A percentile compares a stretch with the other conserved stretches of the same genome.
Evolutionary conservation across 2,329 filamentous ascomycete species (phyloP).

Genomic region (Colletotrichum karsti): DNA sequence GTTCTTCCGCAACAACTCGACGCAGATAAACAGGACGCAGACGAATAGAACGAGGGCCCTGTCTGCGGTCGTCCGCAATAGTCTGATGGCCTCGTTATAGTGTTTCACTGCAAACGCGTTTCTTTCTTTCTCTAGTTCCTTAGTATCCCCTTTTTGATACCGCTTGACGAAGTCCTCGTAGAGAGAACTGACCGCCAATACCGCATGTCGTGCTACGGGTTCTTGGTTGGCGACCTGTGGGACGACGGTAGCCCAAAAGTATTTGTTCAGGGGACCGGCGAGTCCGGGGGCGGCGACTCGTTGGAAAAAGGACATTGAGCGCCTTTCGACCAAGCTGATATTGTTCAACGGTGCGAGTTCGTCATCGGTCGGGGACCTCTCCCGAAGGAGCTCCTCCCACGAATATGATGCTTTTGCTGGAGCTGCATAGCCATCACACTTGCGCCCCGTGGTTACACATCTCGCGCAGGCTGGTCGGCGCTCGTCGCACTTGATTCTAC

Average conservation of each 20-base stretch:
- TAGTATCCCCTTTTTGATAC: not conserved
- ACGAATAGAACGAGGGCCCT: conserved; percentile 25
- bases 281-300: conserved; percentile 28
- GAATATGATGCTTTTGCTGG: not conserved
- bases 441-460: conserved; percentile 26
- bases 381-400: not conserved
- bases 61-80: conserved; percentile 21
- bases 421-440: conserved; percentile 27
- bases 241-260: conserved; percentile 32
- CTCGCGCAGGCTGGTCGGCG: conserved; percentile 24
- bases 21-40: conserved; percentile 32
- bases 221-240: conserved; percentile 28
- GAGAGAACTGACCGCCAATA: conserved; percentile 31
- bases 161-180: conserved; percentile 16
- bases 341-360: not conserved
- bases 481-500: conserved; percentile 31
- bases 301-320: conserved; percentile 29
- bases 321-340: conserved; percentile 15
- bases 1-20: conserved; percentile 15
- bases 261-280: conserved; percentile 29
- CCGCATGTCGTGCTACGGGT: conserved; percentile 33
- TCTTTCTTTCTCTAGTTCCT: not conserved
- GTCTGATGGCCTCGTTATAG: conserved; percentile 28
- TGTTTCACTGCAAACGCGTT: conserved; percentile 24
- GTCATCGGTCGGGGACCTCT: not conserved